These are phyloP conservation scores for Mucor racemosus DNA, from an alignment of 371 early-diverging fungal species.

Conservation along the genomic window DNA sequence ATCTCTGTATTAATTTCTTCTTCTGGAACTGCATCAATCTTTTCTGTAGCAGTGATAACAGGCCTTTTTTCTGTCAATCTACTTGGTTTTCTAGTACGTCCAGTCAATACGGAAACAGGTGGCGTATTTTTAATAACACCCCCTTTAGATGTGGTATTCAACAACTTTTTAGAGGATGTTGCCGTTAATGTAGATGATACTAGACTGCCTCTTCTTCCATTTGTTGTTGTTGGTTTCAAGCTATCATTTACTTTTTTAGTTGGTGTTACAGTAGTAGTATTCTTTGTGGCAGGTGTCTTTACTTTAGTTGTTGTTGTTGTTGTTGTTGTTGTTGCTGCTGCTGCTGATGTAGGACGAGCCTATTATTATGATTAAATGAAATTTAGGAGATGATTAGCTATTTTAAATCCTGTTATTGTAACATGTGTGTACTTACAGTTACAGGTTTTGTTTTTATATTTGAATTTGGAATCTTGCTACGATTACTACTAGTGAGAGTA, in stretches of 20 bases:
- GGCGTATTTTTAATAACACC: constrained; percentile 34
- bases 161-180: constrained; percentile 6
- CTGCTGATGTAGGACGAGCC: background rate
- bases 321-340: no score
- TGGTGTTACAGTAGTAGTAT: background rate
- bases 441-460: background rate
- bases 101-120: constrained; percentile 30
- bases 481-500: background rate
- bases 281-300: background rate
- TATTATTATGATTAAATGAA: background rate
- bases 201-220: constrained; percentile 3
- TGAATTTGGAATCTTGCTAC: constrained; percentile 2
- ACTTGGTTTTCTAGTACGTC: constrained; percentile 33
- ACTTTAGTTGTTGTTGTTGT: background rate
- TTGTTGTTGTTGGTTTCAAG: background rate
- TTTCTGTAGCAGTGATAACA: background rate
- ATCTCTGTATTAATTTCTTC: background rate
- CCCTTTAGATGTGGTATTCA: constrained; percentile 24
- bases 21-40: background rate
- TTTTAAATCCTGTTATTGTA: no score
- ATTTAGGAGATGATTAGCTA: background rate
- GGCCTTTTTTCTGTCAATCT: constrained; percentile 19
- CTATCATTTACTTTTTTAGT: background rate
- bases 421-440: background rate
- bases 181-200: background rate